Percentiles rank a stretch among this genome's conserved stretches.
Conservation (phyloP, 768 basidiomycete genomes). For the Mrakia frigida region DNA sequence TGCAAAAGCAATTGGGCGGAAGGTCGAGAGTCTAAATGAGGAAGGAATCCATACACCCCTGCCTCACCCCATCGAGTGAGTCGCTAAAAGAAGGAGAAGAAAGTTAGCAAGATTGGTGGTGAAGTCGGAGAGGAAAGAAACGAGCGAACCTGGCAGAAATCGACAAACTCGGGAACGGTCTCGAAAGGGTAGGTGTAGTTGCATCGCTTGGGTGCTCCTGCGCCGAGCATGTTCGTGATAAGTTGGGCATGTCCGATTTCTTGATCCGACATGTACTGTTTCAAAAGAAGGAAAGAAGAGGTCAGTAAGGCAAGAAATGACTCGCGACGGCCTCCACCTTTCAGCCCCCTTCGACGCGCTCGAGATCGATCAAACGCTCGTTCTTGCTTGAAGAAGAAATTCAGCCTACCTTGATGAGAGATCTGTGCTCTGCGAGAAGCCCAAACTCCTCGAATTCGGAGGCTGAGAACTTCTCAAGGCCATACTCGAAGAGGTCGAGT, state of each 20-base stretch:
- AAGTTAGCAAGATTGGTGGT: not conserved
- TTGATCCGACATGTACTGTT: slow-evolving; percentile 55
- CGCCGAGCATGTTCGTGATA: slow-evolving; percentile 52
- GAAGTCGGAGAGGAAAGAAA: not conserved
- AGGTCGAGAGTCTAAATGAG: slow-evolving; percentile 57
- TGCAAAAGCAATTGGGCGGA: slow-evolving; percentile 54
- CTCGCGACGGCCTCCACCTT: not conserved
- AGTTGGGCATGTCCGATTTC: slow-evolving; percentile 55
- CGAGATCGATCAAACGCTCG: no score
- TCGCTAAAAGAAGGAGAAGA: slow-evolving; percentile 34
- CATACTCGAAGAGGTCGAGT: slow-evolving; percentile 56
- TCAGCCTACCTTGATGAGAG: not conserved
- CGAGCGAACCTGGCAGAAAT: slow-evolving; percentile 33
- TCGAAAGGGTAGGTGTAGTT: slow-evolving; percentile 55
- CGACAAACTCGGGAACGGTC: slow-evolving; percentile 47
- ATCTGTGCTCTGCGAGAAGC: slow-evolving; percentile 51
- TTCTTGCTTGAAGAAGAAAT: not conserved
- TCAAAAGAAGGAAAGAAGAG: slow-evolving; percentile 50
- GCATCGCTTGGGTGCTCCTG: slow-evolving; percentile 49
- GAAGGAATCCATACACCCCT: slow-evolving; percentile 59
- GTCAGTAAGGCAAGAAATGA: not conserved
- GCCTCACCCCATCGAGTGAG: slow-evolving; percentile 56
- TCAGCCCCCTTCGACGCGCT: no score
- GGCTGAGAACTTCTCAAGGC: slow-evolving; percentile 53
- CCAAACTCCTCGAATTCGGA: slow-evolving; percentile 58